phyloP scores from a whole-genome alignment of 2,329 filamentous ascomycete species.

The Graphilbum sp. region DNA sequence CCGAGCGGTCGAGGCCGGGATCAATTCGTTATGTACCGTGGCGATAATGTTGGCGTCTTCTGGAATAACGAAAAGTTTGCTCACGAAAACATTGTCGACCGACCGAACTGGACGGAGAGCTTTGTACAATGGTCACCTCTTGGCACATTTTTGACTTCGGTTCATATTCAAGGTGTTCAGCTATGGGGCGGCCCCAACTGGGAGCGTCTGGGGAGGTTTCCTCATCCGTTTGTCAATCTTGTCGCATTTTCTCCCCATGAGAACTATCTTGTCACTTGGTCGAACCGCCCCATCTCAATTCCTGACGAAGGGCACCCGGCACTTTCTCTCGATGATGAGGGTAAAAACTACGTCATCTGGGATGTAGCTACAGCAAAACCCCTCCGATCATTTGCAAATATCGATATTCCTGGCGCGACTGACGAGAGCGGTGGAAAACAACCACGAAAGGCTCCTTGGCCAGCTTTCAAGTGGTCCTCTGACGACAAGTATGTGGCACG shows the following conservation, averaged over 20 bases:
- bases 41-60: constrained; percentile 83
- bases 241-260: constrained; percentile 91
- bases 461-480: constrained; percentile 97
- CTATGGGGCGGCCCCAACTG: constrained; percentile 88
- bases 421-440: constrained; percentile 43
- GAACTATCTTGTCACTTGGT: constrained; percentile 93
- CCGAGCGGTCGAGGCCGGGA: constrained; percentile 65
- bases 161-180: constrained; percentile 91
- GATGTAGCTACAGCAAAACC: constrained; percentile 81
- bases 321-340: constrained; percentile 83
- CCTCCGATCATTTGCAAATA: constrained; percentile 81
- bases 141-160: constrained; percentile 85
- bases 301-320: constrained; percentile 73
- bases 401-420: constrained; percentile 41
- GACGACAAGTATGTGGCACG: constrained; percentile 96
- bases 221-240: constrained; percentile 88
- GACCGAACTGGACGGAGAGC: constrained; percentile 92
- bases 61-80: constrained; percentile 96
- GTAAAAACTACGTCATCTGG: constrained; percentile 99
- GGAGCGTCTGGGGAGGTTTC: constrained; percentile 81
- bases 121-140: constrained; percentile 97
- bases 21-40: constrained; percentile 88
- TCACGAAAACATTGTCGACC: constrained; percentile 79
- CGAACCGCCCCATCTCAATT: constrained; percentile 79
- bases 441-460: constrained; percentile 84